phyloP scores from a whole-genome alignment of 306 rosid species.

The Quercus robur region DNA sequence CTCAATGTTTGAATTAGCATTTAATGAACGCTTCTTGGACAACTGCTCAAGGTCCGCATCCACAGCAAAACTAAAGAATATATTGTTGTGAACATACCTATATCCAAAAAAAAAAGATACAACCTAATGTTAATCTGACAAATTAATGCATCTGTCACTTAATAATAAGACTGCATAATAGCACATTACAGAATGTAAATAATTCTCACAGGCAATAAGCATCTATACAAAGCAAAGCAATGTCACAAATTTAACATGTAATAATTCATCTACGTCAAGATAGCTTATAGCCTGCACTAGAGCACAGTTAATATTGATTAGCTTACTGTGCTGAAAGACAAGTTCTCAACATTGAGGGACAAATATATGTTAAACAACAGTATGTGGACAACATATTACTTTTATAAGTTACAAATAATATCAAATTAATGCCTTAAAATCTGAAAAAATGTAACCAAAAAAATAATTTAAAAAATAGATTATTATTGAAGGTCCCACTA shows the following conservation, averaged over 20 bases:
- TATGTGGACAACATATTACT: not conserved
- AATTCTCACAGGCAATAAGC: not conserved
- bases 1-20: constrained; percentile 43
- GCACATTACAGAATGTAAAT: not conserved
- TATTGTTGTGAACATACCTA: constrained; percentile 99
- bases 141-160: not conserved
- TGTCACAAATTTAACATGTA: not conserved
- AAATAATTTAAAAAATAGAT: not conserved
- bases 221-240: not conserved
- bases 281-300: constrained; percentile 7
- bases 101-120: not conserved
- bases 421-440: constrained; percentile 10
- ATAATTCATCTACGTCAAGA: not conserved
- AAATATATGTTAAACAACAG: not conserved
- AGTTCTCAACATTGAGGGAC: not conserved
- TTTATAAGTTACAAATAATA: not conserved
- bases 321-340: not conserved
- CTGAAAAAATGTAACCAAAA: not conserved
- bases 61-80: constrained; percentile 97
- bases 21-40: constrained; percentile 50
- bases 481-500: constrained; percentile 38
- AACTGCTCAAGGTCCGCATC: constrained; percentile 96
- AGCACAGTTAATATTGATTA: not conserved
- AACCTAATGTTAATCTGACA: not conserved
- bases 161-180: not conserved